Evolutionary conservation across 139 green algal genomes (phyloP).

Genomic region (Diplosphaera chodatii): DNA sequence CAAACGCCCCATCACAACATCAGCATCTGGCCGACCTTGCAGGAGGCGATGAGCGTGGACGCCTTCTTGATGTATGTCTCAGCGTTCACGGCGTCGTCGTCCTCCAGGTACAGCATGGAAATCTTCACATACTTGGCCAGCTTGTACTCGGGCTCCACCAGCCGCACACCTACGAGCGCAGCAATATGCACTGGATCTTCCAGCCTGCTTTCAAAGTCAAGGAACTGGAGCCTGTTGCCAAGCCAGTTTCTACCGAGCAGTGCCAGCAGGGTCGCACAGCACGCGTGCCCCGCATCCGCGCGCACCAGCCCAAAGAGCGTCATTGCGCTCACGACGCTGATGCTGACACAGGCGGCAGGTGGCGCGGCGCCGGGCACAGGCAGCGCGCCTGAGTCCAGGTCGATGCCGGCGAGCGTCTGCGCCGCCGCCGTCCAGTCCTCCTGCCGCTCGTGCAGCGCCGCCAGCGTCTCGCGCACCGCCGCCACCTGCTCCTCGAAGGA

Average conservation of each 20-base stretch:
- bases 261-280: too few relatives aligned
- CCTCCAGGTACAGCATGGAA: slow-evolving; percentile 89
- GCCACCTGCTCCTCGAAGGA: slow-evolving; percentile 80
- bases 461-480: slow-evolving; percentile 54
- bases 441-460: slow-evolving; percentile 46
- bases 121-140: slow-evolving; percentile 90
- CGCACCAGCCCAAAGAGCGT: too few relatives aligned
- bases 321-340: too few relatives aligned
- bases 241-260: too few relatives aligned
- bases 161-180: slow-evolving; percentile 21
- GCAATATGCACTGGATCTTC: too few relatives aligned
- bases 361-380: neutral
- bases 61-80: slow-evolving; percentile 95
- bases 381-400: slow-evolving; percentile 68
- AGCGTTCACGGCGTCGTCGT: slow-evolving; percentile 84
- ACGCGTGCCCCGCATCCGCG: too few relatives aligned
- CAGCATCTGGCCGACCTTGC: slow-evolving; percentile 39
- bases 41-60: slow-evolving; percentile 60
- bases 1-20: too few relatives aligned
- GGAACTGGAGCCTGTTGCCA: too few relatives aligned
- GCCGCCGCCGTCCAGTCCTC: slow-evolving; percentile 89
- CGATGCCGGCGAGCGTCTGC: slow-evolving; percentile 81
- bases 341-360: too few relatives aligned
- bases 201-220: too few relatives aligned
- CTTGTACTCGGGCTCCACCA: slow-evolving; percentile 70